Evolutionary conservation across 192 early-diverging fungal species (phyloP), one percentile per base, ranked within the genome.

Genomic region (Backusella circina): DNA sequence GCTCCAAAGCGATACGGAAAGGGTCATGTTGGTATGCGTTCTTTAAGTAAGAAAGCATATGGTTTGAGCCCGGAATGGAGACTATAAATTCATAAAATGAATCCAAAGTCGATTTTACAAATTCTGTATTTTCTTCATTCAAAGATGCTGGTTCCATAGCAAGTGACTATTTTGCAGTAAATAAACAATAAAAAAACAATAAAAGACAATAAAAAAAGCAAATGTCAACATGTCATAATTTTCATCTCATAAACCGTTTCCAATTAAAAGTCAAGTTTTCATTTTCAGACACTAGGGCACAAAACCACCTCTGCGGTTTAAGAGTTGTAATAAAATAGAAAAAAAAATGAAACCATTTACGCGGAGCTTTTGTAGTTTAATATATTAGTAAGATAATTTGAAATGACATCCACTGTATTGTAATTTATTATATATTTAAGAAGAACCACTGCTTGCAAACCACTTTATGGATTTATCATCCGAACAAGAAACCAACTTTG

Each of bases 1-100:
- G 77, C 71, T 99, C 97, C 7, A 99, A 86, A 16, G 92, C 84
- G 18, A 92, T 90, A 74, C 97, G 91, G 82, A 94, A 92, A 1
- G 95, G 96, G 84, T 97, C 97, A 81, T 99, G 89, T 84, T 97
- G 95, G 89, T 99, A 93, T 41, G 93, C 95, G 76, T 90, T 93
- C 80, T 93, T 91, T 72, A 97, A 85, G 84, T 98, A 97, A 75
- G 87, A 86, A 78, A 91, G 84, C 6, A 90, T 87, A 67, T 96
- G 88, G 18, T 83, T 84, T 36, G 91, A 92, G 3, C 95, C 95
- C 3, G 95, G 95, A 70, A 93, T 85, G 30, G 85, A 72, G 35
- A 78, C 70, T 3, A 87, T 74, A 5, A 77, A 71, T 16, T 79
- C 74, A 44, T 79, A 82, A 30, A 86, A 65, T 12, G 84, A 78